Conservation (phyloP, 2,329 filamentous ascomycete species). For the Paecilomyces niveus region DNA sequence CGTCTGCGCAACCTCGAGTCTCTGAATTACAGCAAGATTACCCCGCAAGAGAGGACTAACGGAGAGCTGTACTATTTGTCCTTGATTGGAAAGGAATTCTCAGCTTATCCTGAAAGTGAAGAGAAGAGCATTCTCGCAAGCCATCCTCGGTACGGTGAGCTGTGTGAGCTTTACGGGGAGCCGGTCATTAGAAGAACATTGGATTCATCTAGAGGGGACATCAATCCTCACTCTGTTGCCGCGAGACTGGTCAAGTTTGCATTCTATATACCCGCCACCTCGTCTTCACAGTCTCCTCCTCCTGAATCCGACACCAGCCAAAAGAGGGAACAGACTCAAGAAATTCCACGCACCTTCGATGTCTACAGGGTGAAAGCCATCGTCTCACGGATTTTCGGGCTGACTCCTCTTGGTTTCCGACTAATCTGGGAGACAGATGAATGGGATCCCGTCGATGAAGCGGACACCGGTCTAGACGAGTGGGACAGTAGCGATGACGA, state of each 20-base stretch:
- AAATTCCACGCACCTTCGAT: constrained; percentile 68
- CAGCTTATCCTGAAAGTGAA: constrained; percentile 33
- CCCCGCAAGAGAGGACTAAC: constrained; percentile 67
- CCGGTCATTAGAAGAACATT: constrained; percentile 55
- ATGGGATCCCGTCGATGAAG: constrained; percentile 68
- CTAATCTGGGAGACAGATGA: constrained; percentile 88
- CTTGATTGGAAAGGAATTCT: constrained; percentile 71
- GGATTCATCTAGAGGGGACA: constrained; percentile 23
- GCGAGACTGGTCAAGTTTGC: constrained; percentile 61
- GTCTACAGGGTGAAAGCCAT: constrained; percentile 77
- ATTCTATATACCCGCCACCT: constrained; percentile 46
- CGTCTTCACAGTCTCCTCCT: constrained; percentile 5
- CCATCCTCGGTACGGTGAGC: constrained; percentile 65
- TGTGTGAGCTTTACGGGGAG: constrained; percentile 70
- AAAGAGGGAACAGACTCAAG: constrained; percentile 29
- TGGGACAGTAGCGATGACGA: constrained; percentile 30
- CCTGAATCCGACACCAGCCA: neutral
- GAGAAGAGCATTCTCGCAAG: constrained; percentile 47
- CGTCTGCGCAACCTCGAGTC: constrained; percentile 60
- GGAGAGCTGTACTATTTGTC: constrained; percentile 92
- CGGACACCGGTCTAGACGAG: constrained; percentile 50
- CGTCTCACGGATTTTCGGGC: constrained; percentile 61
- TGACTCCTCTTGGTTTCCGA: constrained; percentile 57
- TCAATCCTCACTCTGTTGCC: constrained; percentile 76
- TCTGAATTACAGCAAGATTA: constrained; percentile 57